A percentile compares a stretch with the other conserved stretches of the same genome.
These are phyloP conservation scores for Paramecium octaurelia DNA, from an alignment of 73 alveolate species.

Conservation along the genomic window DNA sequence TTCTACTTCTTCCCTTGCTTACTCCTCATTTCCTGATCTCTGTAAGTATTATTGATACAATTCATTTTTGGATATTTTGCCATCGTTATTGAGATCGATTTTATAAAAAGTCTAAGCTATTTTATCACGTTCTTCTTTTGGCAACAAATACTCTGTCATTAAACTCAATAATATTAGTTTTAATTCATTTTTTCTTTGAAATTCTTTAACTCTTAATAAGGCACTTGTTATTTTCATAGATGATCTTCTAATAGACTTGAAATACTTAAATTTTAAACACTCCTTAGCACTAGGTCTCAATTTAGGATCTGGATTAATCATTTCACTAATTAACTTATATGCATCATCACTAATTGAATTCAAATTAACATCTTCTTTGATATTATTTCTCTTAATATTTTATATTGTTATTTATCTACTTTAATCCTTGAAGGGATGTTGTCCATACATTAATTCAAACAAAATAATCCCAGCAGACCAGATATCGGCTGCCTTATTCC, in stretches of 20 bases:
- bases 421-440: constrained; percentile 46
- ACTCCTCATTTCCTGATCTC: background rate
- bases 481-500: constrained; percentile 1
- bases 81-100: constrained; percentile 4
- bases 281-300: background rate
- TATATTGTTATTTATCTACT: background rate
- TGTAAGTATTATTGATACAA: background rate
- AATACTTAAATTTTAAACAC: background rate
- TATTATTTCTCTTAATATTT: background rate
- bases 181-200: background rate
- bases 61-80: background rate
- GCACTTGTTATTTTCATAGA: background rate
- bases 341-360: background rate
- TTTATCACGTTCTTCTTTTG: background rate
- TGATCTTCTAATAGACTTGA: background rate
- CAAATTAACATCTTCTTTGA: background rate
- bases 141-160: background rate
- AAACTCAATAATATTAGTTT: background rate
- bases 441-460: constrained; percentile 58
- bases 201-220: background rate
- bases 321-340: background rate
- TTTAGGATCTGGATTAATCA: background rate
- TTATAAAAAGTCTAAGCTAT: background rate
- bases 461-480: constrained; percentile 62
- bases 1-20: background rate